Evolutionary conservation across 2,329 filamentous ascomycete species (phyloP).

Genomic region (Fusarium anguioides): DNA sequence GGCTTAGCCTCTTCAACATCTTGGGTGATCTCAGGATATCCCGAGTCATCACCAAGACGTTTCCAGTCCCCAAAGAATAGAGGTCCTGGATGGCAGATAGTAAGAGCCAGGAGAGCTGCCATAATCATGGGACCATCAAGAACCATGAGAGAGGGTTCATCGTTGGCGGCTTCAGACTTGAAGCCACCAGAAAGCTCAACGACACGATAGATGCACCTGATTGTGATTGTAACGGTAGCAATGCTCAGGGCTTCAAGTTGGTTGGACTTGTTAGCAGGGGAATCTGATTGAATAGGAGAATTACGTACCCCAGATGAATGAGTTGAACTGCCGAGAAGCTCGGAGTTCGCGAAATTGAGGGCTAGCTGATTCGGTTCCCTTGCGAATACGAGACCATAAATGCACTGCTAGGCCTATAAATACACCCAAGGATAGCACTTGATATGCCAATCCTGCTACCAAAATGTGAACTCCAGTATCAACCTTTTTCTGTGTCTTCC

Average conservation of each 20-base stretch:
- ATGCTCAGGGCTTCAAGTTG: not conserved
- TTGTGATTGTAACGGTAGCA: constrained; percentile 1
- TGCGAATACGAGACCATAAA: not conserved
- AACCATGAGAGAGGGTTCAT: constrained; percentile 34
- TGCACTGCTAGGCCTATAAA: constrained; percentile 1
- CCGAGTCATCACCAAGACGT: not conserved
- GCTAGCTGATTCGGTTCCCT: not conserved
- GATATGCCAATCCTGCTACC: constrained; percentile 32
- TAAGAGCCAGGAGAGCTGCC: constrained; percentile 19
- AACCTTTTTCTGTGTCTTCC: constrained; percentile 4
- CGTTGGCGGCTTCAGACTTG: constrained; percentile 28
- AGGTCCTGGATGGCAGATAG: constrained; percentile 22
- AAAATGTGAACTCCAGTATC: constrained; percentile 32
- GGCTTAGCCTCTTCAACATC: not conserved
- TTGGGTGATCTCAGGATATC: not conserved
- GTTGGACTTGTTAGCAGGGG: not conserved
- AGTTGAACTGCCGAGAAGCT: constrained; percentile 12
- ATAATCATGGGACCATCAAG: constrained; percentile 38
- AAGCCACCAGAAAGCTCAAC: constrained; percentile 33
- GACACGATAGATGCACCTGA: constrained; percentile 31
- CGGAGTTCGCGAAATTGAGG: constrained; percentile 4
- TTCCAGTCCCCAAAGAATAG: constrained; percentile 2
- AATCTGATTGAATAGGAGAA: not conserved
- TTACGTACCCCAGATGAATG: constrained; percentile 1
- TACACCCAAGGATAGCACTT: constrained; percentile 30